phyloP scores from a whole-genome alignment of 331 rosid species.

The Phaseolus coccineus region DNA sequence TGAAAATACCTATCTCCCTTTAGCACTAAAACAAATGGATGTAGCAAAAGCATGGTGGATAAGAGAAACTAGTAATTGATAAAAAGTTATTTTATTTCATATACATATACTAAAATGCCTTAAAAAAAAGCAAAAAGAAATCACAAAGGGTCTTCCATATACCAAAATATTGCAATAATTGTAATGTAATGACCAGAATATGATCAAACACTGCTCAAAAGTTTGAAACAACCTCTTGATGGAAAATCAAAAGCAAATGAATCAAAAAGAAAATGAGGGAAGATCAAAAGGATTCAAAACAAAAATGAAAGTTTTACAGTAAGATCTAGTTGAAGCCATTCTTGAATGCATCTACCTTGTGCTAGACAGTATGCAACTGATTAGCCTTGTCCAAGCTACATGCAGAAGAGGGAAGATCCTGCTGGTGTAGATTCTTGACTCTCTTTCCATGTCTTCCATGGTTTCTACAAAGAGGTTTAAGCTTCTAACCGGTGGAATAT shows the following conservation, averaged over 20 bases:
- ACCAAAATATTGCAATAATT: background rate
- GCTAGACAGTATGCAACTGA: constrained; percentile 60
- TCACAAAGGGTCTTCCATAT: background rate
- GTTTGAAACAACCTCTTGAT: background rate
- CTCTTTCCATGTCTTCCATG: constrained; percentile 64
- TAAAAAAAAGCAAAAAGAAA: background rate
- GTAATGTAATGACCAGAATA: background rate
- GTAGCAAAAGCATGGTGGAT: background rate
- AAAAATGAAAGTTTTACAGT: background rate
- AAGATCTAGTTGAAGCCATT: constrained; percentile 24
- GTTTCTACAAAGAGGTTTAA: constrained; percentile 68
- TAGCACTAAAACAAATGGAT: too few relatives aligned
- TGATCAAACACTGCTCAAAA: background rate
- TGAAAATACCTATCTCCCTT: too few relatives aligned
- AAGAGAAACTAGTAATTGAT: background rate
- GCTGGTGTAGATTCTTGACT: constrained; percentile 54
- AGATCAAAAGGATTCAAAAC: background rate
- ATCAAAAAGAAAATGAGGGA: too few relatives aligned
- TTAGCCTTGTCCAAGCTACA: constrained; percentile 61
- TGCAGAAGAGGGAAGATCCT: constrained; percentile 64
- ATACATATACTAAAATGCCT: too few relatives aligned
- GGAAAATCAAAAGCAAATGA: background rate
- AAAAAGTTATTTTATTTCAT: too few relatives aligned
- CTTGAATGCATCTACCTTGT: constrained; percentile 53
- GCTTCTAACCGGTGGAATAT: constrained; percentile 80